Conservation (phyloP, 345 rosid genomes). For the Heritiera littoralis region DNA sequence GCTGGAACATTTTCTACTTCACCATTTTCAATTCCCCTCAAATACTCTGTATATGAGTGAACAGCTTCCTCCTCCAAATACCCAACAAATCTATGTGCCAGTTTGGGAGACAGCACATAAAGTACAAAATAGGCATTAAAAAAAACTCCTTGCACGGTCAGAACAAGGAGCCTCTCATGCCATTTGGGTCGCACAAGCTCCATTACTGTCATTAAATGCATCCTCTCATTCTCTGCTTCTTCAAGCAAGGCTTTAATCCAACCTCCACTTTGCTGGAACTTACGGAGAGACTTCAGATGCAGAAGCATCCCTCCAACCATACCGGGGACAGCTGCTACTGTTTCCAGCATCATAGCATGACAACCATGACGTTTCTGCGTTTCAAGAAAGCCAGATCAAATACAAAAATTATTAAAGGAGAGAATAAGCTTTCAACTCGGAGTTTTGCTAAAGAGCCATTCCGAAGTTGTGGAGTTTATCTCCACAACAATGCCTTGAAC, state of each 20-base stretch:
- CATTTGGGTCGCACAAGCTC: slow-evolving; percentile 77
- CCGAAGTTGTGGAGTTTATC: background rate
- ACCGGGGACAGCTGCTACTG: slow-evolving; percentile 85
- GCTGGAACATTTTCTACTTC: slow-evolving; percentile 64
- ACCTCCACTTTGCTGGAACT: slow-evolving; percentile 79
- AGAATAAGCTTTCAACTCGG: background rate
- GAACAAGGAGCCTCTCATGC: slow-evolving; percentile 75
- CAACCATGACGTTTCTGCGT: slow-evolving; percentile 76
- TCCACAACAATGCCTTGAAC: background rate
- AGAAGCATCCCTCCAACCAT: slow-evolving; percentile 91
- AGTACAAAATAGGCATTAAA: slow-evolving; percentile 68
- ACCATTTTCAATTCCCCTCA: slow-evolving; percentile 62
- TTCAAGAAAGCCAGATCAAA: background rate
- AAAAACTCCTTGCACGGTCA: slow-evolving; percentile 73
- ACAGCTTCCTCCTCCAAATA: slow-evolving; percentile 88
- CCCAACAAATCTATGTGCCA: slow-evolving; percentile 81
- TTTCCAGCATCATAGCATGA: slow-evolving; percentile 87
- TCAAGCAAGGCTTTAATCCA: slow-evolving; percentile 88
- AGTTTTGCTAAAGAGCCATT: background rate
- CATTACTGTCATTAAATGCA: slow-evolving; percentile 94
- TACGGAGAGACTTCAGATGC: slow-evolving; percentile 69
- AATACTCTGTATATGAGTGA: slow-evolving; percentile 78
- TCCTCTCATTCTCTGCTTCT: slow-evolving; percentile 89
- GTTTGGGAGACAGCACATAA: slow-evolving; percentile 61
- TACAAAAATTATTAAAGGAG: too few species aligned